Evolutionary conservation across 768 basidiomycete genomes (phyloP).

Genomic region (Pseudohyphozyma bogoriensis): DNA sequence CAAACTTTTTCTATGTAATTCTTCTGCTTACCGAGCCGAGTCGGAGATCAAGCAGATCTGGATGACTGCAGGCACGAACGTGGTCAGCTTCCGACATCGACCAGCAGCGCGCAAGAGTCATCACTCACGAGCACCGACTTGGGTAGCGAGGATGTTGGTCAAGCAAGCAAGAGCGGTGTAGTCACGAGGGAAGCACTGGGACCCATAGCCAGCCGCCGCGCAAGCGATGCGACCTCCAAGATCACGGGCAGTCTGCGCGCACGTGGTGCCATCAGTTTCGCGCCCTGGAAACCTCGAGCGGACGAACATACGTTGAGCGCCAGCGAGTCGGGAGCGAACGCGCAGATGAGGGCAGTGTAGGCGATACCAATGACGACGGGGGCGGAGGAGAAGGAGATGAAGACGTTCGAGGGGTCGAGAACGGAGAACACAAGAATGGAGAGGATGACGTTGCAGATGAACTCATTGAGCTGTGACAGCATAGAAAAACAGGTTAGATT

Average conservation of each 20-base stretch:
- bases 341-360: constrained; percentile 22
- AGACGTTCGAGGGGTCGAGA: constrained; percentile 24
- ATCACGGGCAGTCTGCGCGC: constrained; percentile 21
- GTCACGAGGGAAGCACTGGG: constrained; percentile 15
- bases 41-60: background rate
- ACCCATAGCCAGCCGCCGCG: background rate
- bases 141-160: background rate
- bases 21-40: background rate
- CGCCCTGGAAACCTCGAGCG: too few relatives aligned
- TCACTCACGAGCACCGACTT: background rate
- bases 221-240: constrained; percentile 14
- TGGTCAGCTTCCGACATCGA: too few relatives aligned
- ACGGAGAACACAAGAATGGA: constrained; percentile 29
- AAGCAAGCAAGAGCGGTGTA: constrained; percentile 21
- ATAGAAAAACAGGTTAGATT: background rate
- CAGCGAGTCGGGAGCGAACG: constrained; percentile 8
- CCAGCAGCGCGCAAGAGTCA: background rate
- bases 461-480: constrained; percentile 12
- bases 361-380: background rate
- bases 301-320: constrained; percentile 24
- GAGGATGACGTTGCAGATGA: constrained; percentile 29
- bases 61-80: background rate
- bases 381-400: constrained; percentile 19
- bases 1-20: too few relatives aligned
- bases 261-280: constrained; percentile 5